Percentiles rank a stretch among this genome's conserved stretches.
Conservation (phyloP, 2,329 filamentous ascomycete species). For the Colletotrichum echinochloae region DNA sequence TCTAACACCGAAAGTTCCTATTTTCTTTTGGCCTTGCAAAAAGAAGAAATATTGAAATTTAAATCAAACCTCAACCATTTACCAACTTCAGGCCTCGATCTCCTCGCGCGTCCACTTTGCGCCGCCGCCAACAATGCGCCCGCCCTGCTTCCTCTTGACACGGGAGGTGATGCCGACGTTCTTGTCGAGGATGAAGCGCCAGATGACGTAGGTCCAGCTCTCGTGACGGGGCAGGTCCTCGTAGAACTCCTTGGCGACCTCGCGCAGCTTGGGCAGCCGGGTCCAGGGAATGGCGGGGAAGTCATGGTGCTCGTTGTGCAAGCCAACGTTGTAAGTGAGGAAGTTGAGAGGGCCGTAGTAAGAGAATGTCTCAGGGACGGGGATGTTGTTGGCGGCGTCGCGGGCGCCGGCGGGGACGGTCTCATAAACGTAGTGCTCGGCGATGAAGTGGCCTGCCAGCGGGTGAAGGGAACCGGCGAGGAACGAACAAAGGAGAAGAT, state of each 20-base stretch:
- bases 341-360: conserved; percentile 96
- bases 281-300: conserved; percentile 98
- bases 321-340: conserved; percentile 94
- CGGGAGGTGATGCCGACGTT: conserved; percentile 91
- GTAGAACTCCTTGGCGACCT: conserved; percentile 92
- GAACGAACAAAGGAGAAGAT: conserved; percentile 91
- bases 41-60: background rate
- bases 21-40: background rate
- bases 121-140: conserved; percentile 66
- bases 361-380: conserved; percentile 92
- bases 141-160: conserved; percentile 90
- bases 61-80: conserved; percentile 1
- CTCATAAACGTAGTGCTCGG: conserved; percentile 91
- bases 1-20: background rate
- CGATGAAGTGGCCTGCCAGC: conserved; percentile 97
- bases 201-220: conserved; percentile 94
- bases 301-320: conserved; percentile 99
- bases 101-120: conserved; percentile 75
- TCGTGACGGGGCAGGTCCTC: conserved; percentile 85
- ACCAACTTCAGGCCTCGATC: conserved; percentile 67
- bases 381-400: conserved; percentile 70
- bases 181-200: conserved; percentile 94
- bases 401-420: conserved; percentile 67
- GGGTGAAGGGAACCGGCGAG: conserved; percentile 94
- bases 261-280: conserved; percentile 78